These are phyloP conservation scores for Arthrinium puccinioides DNA, from an alignment of 2,329 filamentous ascomycete genomes.

Conservation along the genomic window DNA sequence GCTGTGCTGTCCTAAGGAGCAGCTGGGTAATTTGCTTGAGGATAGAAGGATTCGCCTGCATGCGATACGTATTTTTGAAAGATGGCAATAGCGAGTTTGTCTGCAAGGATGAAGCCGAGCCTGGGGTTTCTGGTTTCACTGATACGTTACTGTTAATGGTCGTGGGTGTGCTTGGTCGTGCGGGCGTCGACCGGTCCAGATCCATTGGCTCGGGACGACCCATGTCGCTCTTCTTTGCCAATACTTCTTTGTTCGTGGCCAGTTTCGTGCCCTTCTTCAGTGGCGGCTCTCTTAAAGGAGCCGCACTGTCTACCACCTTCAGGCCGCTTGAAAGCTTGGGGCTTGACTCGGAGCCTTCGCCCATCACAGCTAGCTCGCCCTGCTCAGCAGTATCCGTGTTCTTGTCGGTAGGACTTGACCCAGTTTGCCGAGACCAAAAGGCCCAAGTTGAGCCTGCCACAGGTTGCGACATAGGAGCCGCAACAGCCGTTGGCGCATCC, in stretches of 20 bases:
- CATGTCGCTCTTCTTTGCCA: slow-evolving; percentile 34
- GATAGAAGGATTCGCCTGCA: slow-evolving; percentile 62
- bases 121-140: slow-evolving; percentile 21
- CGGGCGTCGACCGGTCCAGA: slow-evolving; percentile 26
- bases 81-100: slow-evolving; percentile 64
- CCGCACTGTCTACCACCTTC: slow-evolving; percentile 27
- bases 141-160: slow-evolving; percentile 19
- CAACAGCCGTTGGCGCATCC: slow-evolving; percentile 28
- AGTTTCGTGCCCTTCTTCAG: slow-evolving; percentile 17
- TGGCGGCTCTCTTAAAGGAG: slow-evolving; percentile 25
- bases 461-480: slow-evolving; percentile 21
- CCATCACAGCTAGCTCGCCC: slow-evolving; percentile 50
- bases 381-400: slow-evolving; percentile 25
- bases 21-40: slow-evolving; percentile 58
- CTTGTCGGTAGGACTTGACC: slow-evolving; percentile 26
- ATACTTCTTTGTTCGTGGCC: no score
- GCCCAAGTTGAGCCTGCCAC: slow-evolving; percentile 65
- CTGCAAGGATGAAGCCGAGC: slow-evolving; percentile 29
- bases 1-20: slow-evolving; percentile 47
- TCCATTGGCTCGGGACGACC: slow-evolving; percentile 41
- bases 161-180: slow-evolving; percentile 26
- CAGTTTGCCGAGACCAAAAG: slow-evolving; percentile 64
- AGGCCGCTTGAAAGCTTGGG: slow-evolving; percentile 39
- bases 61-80: slow-evolving; percentile 60
- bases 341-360: slow-evolving; percentile 49